Evolutionary conservation across 1,284 basidiomycete genomes (phyloP), one percentile per base, ranked within the genome.

Genomic region (Singerocomus inundabilis): DNA sequence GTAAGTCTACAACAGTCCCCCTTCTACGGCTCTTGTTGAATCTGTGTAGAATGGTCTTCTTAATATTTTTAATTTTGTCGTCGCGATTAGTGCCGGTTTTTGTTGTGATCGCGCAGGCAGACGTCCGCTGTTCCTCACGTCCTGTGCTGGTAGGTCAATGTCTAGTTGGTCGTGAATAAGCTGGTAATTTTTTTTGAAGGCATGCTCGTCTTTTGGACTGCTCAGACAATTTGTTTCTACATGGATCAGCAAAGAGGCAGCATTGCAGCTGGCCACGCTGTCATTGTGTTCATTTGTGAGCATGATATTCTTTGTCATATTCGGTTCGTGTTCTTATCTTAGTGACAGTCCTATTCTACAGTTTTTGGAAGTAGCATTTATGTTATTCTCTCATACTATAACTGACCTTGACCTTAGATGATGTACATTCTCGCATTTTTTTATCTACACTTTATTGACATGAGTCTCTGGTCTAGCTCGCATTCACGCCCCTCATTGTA

Each of bases 161-260:
- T 38, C 41, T 16, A n/a, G 16, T 43, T 25, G 7, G 10, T 25
- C 41, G 12, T 25, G 41, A 43, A 32, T n/a, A 18, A 24, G 1
- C 4, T 16, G 25, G 13, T 33, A 4, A 31, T 9, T 1, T 8
- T 8, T 13, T 37, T 37, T 21, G 21, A 37, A 54, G 53, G 45
- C 6, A 91, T 91, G 86, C 59, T 80, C 26, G 38, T 88, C 18
- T 82, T 82, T 69, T 89, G 84, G 74, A 73, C 71, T 26, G 62
- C 85, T 51, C 86, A 88, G 72, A 91, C 88, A 2, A 77, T 84
- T 49, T 83, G 82, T 68, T 82, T 82, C 24, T 84, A 84, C 88
- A 77, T 65, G 18, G 72, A 73, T 16, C 65, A 79, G 34, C 64
- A 69, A 18, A 44, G 11, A 8, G 68, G 70, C 4, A 70, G 60